phyloP scores from a whole-genome alignment of 2,329 filamentous ascomycete species.

The Colletotrichum scovillei region DNA sequence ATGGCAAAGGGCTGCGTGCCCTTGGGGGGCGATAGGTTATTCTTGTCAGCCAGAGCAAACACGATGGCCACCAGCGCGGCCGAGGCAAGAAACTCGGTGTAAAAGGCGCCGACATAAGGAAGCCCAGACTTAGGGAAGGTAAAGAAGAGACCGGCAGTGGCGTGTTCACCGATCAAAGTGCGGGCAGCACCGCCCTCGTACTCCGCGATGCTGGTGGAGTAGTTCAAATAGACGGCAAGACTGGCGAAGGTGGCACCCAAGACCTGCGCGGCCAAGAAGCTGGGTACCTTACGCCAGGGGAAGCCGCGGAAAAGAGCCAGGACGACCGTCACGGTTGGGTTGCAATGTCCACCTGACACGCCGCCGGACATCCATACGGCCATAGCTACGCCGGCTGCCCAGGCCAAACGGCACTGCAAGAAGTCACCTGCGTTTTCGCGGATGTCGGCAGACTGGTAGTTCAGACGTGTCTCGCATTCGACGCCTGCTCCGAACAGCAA shows the following conservation, averaged over 20 bases:
- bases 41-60: constrained; percentile 49
- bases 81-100: constrained; percentile 48
- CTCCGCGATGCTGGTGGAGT: constrained; percentile 41
- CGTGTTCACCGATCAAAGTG: constrained; percentile 45
- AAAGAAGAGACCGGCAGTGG: constrained; percentile 42
- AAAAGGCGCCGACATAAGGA: constrained; percentile 48
- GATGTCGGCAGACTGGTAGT: constrained; percentile 22
- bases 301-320: constrained; percentile 50
- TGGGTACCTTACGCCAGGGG: constrained; percentile 46
- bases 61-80: constrained; percentile 50
- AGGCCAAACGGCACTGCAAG: constrained; percentile 30
- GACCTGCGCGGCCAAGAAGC: constrained; percentile 46
- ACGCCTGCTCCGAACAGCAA: constrained; percentile 33
- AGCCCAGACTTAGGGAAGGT: constrained; percentile 42
- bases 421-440: constrained; percentile 30
- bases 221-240: constrained; percentile 39
- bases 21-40: constrained; percentile 49
- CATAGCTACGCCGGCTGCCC: constrained; percentile 29
- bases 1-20: constrained; percentile 51
- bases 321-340: constrained; percentile 50
- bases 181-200: constrained; percentile 46
- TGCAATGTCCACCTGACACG: constrained; percentile 45
- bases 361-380: constrained; percentile 38
- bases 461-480: constrained; percentile 28
- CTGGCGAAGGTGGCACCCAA: constrained; percentile 38